A percentile compares a stretch with the other conserved stretches of the same genome.
Evolutionary conservation across 2,329 filamentous ascomycete genomes (phyloP).

Genomic region (Botrytis squamosa): DNA sequence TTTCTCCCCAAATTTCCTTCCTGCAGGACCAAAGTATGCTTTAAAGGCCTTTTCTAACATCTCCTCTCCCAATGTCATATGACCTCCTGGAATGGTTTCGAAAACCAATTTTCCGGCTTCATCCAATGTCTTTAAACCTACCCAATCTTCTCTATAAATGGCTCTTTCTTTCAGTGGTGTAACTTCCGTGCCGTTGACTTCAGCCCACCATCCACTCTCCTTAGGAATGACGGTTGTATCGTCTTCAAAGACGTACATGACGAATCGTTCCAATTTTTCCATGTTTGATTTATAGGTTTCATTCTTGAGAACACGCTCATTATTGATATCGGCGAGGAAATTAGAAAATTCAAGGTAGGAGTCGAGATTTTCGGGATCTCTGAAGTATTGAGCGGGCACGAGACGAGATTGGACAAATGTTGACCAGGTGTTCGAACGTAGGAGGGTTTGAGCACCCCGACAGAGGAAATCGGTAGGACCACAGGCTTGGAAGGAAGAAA

Average conservation of each 20-base stretch:
- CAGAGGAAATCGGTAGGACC: conserved; percentile 73
- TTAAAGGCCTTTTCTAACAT: conserved; percentile 50
- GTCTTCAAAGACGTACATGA: conserved; percentile 86
- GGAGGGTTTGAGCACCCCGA: conserved; percentile 71
- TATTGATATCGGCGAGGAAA: conserved; percentile 94
- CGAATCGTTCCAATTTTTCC: conserved; percentile 68
- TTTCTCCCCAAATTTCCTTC: conserved; percentile 30
- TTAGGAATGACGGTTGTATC: conserved; percentile 86
- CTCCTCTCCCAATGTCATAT: conserved; percentile 76
- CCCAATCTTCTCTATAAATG: conserved; percentile 90
- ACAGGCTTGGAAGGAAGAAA: conserved; percentile 78
- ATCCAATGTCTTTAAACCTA: conserved; percentile 79
- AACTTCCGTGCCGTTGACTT: conserved; percentile 71
- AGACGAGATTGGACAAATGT: conserved; percentile 73
- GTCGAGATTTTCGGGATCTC: conserved; percentile 65
- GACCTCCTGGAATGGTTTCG: conserved; percentile 67
- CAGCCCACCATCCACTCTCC: conserved; percentile 86
- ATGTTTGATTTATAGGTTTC: conserved; percentile 70
- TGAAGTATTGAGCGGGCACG: conserved; percentile 94
- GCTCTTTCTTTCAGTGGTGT: conserved; percentile 65
- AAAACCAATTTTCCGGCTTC: conserved; percentile 77
- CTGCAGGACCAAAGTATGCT: conserved; percentile 45
- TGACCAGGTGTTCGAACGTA: conserved; percentile 80
- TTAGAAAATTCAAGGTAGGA: conserved; percentile 78
- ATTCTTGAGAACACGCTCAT: conserved; percentile 78